Evolutionary conservation across 2,329 filamentous ascomycete genomes (phyloP).

Genomic region (Xylaria sp.): DNA sequence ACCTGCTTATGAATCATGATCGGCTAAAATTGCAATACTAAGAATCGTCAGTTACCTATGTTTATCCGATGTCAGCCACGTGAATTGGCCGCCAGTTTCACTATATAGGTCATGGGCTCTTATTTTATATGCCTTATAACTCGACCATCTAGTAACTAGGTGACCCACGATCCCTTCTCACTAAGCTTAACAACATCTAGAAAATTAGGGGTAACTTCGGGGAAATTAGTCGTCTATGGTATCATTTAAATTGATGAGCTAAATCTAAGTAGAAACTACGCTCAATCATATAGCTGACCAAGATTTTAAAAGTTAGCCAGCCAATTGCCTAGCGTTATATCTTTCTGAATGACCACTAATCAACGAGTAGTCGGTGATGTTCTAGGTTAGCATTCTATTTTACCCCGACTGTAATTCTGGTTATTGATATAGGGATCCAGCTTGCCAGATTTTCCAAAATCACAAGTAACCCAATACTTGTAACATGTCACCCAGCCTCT

Average conservation of each 20-base stretch:
- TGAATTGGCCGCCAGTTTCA: not conserved
- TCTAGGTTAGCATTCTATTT: not conserved
- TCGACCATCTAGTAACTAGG: not conserved
- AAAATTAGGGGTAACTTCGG: not conserved
- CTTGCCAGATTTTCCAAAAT: not conserved
- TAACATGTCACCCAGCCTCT: not conserved
- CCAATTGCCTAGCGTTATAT: too few relatives aligned
- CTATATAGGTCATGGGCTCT: not conserved
- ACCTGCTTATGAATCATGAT: not conserved
- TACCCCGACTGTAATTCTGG: not conserved
- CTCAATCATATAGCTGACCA: too few relatives aligned
- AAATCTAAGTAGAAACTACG: too few relatives aligned
- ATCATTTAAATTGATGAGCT: too few relatives aligned
- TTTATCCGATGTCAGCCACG: not conserved
- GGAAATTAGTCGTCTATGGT: too few relatives aligned
- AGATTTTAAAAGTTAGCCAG: too few relatives aligned
- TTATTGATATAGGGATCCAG: not conserved
- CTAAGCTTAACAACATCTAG: too few relatives aligned
- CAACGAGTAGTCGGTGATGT: not conserved
- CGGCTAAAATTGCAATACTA: not conserved
- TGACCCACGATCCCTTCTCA: not conserved
- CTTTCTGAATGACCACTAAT: too few relatives aligned
- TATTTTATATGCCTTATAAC: not conserved
- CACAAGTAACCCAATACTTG: not conserved
- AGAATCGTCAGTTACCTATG: not conserved